Percentiles rank a stretch among this genome's conserved stretches.
These are phyloP conservation scores for Talaromyces borbonicus DNA, from an alignment of 495 filamentous ascomycete species.

Conservation along the genomic window DNA sequence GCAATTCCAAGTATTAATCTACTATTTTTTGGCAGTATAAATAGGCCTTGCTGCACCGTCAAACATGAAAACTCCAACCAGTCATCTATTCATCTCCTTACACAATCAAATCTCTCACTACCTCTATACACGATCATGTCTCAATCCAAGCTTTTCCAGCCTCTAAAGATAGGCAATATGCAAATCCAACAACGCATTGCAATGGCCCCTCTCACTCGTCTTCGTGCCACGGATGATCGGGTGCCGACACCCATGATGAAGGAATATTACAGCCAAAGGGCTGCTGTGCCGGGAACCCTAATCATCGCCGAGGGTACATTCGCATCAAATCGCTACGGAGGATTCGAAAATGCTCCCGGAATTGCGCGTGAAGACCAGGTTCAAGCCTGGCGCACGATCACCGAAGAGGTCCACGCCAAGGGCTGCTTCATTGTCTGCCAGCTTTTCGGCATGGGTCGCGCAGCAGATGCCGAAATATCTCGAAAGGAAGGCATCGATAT, in stretches of 20 bases:
- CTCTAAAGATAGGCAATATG: conserved; percentile 36
- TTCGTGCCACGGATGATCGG: conserved; percentile 24
- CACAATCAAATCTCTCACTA: neutral
- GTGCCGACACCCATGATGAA: conserved; percentile 26
- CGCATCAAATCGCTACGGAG: conserved; percentile 44
- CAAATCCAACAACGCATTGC: conserved; percentile 40
- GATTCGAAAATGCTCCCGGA: conserved; percentile 47
- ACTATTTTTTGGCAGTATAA: no score
- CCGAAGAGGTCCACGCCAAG: conserved; percentile 55
- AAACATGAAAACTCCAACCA: no score
- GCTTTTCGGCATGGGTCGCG: conserved; percentile 60
- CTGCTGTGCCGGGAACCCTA: conserved; percentile 37
- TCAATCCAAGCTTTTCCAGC: conserved; percentile 35
- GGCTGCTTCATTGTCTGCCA: conserved; percentile 56
- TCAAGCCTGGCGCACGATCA: conserved; percentile 50
- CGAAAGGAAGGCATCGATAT: conserved; percentile 24
- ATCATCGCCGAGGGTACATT: conserved; percentile 54
- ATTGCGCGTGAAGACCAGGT: conserved; percentile 55
- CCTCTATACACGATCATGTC: no score
- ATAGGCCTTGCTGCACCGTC: no score
- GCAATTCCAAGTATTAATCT: neutral
- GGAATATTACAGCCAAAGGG: conserved; percentile 45
- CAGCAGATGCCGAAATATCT: conserved; percentile 26
- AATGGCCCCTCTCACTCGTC: conserved; percentile 45
- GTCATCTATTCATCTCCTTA: neutral